Evolutionary conservation across 2,329 filamentous ascomycete species (phyloP).

Genomic region (Arachnopeziza araneosa): DNA sequence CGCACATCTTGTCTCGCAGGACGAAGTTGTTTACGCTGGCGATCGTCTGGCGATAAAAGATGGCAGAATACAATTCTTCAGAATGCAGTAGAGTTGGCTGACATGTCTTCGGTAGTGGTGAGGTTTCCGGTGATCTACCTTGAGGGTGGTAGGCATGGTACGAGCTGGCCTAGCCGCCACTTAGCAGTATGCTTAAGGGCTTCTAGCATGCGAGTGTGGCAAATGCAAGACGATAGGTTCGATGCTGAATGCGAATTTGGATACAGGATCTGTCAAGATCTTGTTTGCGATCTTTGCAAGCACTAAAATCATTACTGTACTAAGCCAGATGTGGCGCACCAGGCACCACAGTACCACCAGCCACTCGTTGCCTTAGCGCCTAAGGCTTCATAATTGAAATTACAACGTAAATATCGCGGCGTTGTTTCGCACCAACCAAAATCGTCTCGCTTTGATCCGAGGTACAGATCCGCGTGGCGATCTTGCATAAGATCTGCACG

Average conservation of each 20-base stretch:
- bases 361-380: not conserved
- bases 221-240: conserved; percentile 4
- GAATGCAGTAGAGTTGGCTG: too few relatives aligned
- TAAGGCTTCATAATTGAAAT: not conserved
- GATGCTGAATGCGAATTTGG: conserved; percentile 11
- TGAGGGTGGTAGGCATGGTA: conserved; percentile 5
- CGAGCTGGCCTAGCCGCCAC: conserved; percentile 1
- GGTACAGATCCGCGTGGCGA: conserved; percentile 5
- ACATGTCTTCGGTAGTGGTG: too few relatives aligned
- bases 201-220: conserved; percentile 2
- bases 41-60: too few relatives aligned
- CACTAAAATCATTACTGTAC: conserved; percentile 8
- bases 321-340: conserved; percentile 8
- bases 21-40: too few relatives aligned
- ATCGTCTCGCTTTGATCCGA: conserved; percentile 4
- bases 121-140: conserved; percentile 2
- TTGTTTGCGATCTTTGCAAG: conserved; percentile 5
- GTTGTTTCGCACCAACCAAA: conserved; percentile 5
- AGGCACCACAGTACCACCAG: too few relatives aligned
- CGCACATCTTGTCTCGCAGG: too few relatives aligned
- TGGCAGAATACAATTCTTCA: too few relatives aligned
- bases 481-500: conserved; percentile 6
- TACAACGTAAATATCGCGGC: conserved; percentile 1
- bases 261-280: not conserved
- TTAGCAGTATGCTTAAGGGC: conserved; percentile 9